Conservation (phyloP, 441 rosid species). For the Dalechampia spathulata region DNA sequence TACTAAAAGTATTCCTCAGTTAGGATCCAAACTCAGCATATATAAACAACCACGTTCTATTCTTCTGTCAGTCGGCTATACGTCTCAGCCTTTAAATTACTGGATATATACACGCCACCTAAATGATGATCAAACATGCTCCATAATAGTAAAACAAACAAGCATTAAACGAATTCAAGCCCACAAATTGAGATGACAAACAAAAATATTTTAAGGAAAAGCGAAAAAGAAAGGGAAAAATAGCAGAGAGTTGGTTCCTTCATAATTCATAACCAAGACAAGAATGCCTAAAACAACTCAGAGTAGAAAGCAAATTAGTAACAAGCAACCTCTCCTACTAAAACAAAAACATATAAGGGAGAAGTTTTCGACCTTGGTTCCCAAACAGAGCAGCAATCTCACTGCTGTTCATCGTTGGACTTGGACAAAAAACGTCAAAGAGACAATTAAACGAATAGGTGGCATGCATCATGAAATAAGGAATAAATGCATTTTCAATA, state of each 20-base stretch:
- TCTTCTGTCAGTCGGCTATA: too few relatives aligned
- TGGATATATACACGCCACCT: too few relatives aligned
- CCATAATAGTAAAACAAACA: neutral
- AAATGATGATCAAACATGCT: neutral
- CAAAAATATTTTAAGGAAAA: neutral
- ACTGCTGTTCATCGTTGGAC: conserved; percentile 35
- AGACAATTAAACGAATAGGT: too few relatives aligned
- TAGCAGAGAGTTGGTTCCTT: conserved; percentile 10
- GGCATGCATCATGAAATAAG: too few relatives aligned
- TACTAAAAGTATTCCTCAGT: too few relatives aligned
- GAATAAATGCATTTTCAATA: too few relatives aligned
- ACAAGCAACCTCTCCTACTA: conserved; percentile 40
- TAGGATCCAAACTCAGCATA: too few relatives aligned
- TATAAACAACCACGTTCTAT: too few relatives aligned
- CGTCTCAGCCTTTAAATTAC: too few relatives aligned
- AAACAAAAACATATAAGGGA: conserved; percentile 50
- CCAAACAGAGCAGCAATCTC: conserved; percentile 21
- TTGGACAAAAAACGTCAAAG: too few relatives aligned
- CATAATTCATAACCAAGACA: conserved; percentile 30
- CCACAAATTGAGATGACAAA: conserved; percentile 15
- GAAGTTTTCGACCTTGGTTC: conserved; percentile 37
- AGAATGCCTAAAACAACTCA: conserved; percentile 29
- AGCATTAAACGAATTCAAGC: conserved; percentile 13
- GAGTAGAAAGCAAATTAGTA: conserved; percentile 27
- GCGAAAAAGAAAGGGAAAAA: neutral